These are phyloP conservation scores for Cryptococcus amylolentus DNA, from an alignment of 1,284 basidiomycete genomes.

Conservation along the genomic window DNA sequence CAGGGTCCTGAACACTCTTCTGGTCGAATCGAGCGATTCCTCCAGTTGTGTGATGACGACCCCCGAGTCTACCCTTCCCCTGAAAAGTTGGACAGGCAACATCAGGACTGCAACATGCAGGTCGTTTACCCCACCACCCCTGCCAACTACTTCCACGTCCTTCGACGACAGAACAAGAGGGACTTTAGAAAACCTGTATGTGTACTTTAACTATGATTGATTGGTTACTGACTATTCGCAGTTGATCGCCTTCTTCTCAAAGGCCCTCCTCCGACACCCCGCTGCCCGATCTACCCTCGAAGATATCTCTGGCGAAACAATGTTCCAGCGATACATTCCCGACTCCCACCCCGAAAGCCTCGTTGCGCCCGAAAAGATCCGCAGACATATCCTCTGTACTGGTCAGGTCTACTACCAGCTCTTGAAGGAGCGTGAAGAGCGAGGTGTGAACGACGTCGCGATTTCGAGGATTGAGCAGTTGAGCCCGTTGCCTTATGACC, in stretches of 20 bases:
- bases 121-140: conserved; percentile 94
- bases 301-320: conserved; percentile 83
- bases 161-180: conserved; percentile 89
- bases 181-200: conserved; percentile 89
- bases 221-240: conserved; percentile 29
- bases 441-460: conserved; percentile 84
- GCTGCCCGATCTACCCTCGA: conserved; percentile 78
- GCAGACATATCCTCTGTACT: conserved; percentile 82
- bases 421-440: conserved; percentile 80
- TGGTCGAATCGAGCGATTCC: conserved; percentile 91
- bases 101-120: conserved; percentile 99
- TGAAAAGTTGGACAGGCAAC: conserved; percentile 88
- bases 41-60: conserved; percentile 97
- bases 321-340: conserved; percentile 90
- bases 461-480: conserved; percentile 94
- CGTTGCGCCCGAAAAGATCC: conserved; percentile 78
- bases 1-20: conserved; percentile 99
- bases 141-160: conserved; percentile 93
- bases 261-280: conserved; percentile 90
- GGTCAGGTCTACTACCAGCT: conserved; percentile 94
- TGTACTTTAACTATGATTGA: conserved; percentile 18
- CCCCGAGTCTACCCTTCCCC: conserved; percentile 83
- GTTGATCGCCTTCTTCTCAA: conserved; percentile 95
- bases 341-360: conserved; percentile 71
- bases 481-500: conserved; percentile 92